A percentile compares a stretch with the other conserved stretches of the same genome.
phyloP scores from a whole-genome alignment of 2,329 filamentous ascomycete genomes.

The Aulographum hederae region DNA sequence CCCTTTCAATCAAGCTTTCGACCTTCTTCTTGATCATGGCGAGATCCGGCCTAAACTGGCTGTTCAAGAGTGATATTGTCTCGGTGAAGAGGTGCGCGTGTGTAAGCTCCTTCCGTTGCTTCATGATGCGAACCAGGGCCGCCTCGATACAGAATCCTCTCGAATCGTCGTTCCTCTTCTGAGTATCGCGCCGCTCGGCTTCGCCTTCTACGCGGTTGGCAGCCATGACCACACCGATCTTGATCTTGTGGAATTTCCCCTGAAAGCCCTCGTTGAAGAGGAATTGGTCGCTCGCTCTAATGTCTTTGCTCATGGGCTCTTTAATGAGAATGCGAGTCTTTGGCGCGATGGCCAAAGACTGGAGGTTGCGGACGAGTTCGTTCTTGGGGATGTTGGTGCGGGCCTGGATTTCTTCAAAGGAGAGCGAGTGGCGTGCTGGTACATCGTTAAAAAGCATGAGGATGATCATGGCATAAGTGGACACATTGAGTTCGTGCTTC shows the following conservation, averaged over 20 bases:
- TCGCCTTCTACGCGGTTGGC: constrained; percentile 71
- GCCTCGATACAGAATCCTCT: constrained; percentile 56
- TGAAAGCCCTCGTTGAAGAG: constrained; percentile 66
- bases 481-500: constrained; percentile 78
- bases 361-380: constrained; percentile 62
- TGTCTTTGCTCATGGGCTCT: constrained; percentile 58
- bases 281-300: constrained; percentile 63
- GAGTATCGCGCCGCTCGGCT: constrained; percentile 47
- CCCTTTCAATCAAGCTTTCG: constrained; percentile 56
- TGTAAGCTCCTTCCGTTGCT: constrained; percentile 57
- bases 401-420: constrained; percentile 63
- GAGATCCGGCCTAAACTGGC: constrained; percentile 59
- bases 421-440: constrained; percentile 28
- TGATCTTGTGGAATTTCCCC: constrained; percentile 72
- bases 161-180: constrained; percentile 57
- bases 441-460: constrained; percentile 79
- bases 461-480: constrained; percentile 84
- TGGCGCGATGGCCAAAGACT: constrained; percentile 63
- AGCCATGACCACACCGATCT: constrained; percentile 66
- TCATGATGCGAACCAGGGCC: constrained; percentile 68
- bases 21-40: constrained; percentile 67
- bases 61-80: constrained; percentile 48
- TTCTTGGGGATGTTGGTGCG: constrained; percentile 58
- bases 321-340: constrained; percentile 72
- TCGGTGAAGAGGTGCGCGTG: constrained; percentile 55